Percentiles rank a stretch among this genome's conserved stretches.
Evolutionary conservation across 176 grass and related monocot species (phyloP).

Genomic region (Guadua angustifolia): DNA sequence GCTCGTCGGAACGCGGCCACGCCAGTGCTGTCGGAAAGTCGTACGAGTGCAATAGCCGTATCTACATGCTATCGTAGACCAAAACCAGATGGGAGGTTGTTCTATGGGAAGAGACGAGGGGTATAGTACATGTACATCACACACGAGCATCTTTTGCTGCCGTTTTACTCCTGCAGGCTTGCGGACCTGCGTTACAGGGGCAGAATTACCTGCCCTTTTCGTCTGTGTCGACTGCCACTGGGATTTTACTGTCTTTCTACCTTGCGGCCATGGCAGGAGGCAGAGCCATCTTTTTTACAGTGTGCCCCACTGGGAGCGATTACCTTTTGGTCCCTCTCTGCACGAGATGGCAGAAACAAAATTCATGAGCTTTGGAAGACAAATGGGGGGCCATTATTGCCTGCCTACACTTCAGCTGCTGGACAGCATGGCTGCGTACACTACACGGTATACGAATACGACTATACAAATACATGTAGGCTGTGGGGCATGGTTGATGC

Average conservation of each 20-base stretch:
- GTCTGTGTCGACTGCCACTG: not conserved
- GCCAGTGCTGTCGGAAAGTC: too few species aligned
- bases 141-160: not conserved
- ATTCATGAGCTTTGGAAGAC: slow-evolving; percentile 1
- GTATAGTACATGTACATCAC: not conserved
- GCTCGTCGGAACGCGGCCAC: too few species aligned
- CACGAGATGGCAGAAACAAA: not conserved
- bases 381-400: not conserved
- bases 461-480: not conserved
- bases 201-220: not conserved
- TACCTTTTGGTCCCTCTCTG: not conserved
- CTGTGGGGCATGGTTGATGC: not conserved
- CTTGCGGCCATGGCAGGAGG: not conserved
- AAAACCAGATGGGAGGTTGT: not conserved
- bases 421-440: not conserved
- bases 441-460: not conserved
- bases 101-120: not conserved
- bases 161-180: not conserved
- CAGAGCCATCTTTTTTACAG: slow-evolving; percentile 2
- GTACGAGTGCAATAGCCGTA: too few species aligned
- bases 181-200: not conserved
- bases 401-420: not conserved
- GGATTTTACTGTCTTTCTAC: not conserved
- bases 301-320: not conserved
- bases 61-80: too few species aligned